These are phyloP conservation scores for Fraxinus albicans DNA, from an alignment of 305 asterid genomes.

Conservation along the genomic window DNA sequence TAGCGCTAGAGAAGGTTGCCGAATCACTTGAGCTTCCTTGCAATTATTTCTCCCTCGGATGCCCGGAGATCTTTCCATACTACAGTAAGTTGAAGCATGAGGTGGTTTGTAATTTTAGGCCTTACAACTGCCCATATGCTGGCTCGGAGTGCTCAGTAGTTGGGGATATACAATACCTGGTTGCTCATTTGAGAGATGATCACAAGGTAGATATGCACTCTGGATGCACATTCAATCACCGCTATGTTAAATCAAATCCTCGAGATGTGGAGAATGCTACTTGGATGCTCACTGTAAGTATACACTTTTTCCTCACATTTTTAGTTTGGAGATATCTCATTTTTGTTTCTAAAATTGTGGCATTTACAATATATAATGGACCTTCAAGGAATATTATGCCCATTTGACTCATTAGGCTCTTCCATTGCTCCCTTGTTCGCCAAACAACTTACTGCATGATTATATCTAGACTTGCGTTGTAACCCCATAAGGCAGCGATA, in stretches of 20 bases:
- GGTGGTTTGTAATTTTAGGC: constrained; percentile 51
- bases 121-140: constrained; percentile 63
- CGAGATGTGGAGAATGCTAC: constrained; percentile 70
- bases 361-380: not conserved
- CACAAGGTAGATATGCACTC: constrained; percentile 73
- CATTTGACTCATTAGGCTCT: not conserved
- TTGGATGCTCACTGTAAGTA: constrained; percentile 67
- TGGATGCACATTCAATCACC: constrained; percentile 65
- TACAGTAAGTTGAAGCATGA: constrained; percentile 65
- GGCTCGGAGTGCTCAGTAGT: constrained; percentile 60
- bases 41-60: constrained; percentile 51
- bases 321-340: not conserved
- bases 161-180: constrained; percentile 52
- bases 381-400: not conserved
- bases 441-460: not conserved
- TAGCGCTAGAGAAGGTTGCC: constrained; percentile 64
- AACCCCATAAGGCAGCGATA: not conserved
- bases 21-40: constrained; percentile 67
- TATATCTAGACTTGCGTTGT: not conserved
- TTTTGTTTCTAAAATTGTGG: not conserved
- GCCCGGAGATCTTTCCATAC: constrained; percentile 59
- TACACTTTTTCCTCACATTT: not conserved
- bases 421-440: not conserved
- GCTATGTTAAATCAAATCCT: constrained; percentile 66
- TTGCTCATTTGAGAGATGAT: constrained; percentile 56